These are phyloP conservation scores for Herpetospermum pedunculosum DNA, from an alignment of 306 rosid genomes.

Conservation along the genomic window DNA sequence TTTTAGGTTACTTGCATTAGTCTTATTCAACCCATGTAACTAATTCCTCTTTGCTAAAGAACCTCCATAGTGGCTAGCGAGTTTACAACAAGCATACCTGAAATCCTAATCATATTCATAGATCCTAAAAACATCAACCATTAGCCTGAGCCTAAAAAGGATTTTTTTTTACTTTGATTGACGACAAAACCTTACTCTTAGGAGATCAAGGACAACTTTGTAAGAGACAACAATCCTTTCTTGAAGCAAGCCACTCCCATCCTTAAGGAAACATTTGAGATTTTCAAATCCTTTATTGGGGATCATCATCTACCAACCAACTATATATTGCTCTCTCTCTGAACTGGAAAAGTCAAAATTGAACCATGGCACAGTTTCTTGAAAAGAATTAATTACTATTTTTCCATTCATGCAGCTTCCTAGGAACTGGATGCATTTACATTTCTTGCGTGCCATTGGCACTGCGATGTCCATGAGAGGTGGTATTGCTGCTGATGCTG, in stretches of 20 bases:
- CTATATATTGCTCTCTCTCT: neutral
- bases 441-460: slow-evolving; percentile 97
- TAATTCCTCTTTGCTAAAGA: too few species aligned
- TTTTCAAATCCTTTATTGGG: neutral
- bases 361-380: neutral
- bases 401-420: slow-evolving; percentile 56
- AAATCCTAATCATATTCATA: too few species aligned
- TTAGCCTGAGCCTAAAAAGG: neutral
- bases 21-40: too few species aligned
- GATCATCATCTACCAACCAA: neutral
- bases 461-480: slow-evolving; percentile 99
- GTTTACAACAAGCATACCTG: too few species aligned
- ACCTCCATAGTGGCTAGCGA: too few species aligned
- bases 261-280: neutral
- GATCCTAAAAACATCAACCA: too few species aligned
- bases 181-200: neutral
- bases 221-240: neutral
- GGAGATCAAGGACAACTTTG: neutral
- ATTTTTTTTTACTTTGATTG: neutral
- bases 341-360: neutral
- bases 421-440: slow-evolving; percentile 97
- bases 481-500: slow-evolving; percentile 95
- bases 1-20: too few species aligned
- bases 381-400: neutral
- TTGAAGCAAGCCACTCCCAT: neutral